Base-by-base conservation (phyloP, 208 protist genomes). In the Crithidia expoeki region DNA sequence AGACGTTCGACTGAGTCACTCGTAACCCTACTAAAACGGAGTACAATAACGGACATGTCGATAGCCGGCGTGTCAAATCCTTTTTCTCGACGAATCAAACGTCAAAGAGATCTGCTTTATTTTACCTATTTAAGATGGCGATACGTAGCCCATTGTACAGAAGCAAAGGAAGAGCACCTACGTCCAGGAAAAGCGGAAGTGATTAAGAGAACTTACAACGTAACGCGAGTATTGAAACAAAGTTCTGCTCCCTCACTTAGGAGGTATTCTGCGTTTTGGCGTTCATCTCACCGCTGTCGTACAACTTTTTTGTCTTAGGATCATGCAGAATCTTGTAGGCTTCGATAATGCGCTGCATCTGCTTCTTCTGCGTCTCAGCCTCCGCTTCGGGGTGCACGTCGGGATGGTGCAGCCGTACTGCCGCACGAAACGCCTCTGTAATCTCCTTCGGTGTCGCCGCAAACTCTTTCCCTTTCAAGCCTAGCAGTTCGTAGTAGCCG, bases 401-500 rank as follows among this genome's bases (percentile, higher is more conserved):
- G 10, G 92, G 92, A 65, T 96, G 92, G 46, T 96, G 89, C 27
- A 70, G 62, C 17, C 70, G 69, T 16, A 88, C 88, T 0, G 84
- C 89, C 30, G 80, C 74, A 32, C 92, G 89, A 57, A 96, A 96
- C 2, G 88, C 87, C 57, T 81, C 81, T 2, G 89, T 82, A 61
- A 96, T 93, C 21, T 96, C 92, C 59, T 94, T 96, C 47, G 80
- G 49, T 23, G 87, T 92, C 2, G 86, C 79, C 11, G 78, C 74
- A 50, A 88, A 84, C 67, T 96, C 92, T 76, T 82, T 81, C 23
- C 92, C 92, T 57, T 75, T 71, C 25, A 96, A 79, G 4, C 89
- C 89, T 1, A 96, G 84, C 40, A 96, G 58, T 56, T 83, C 72
- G 80, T 96, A 96, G 82, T 92, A 94, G 44, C 92, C 89, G n/a